Percentiles rank a stretch among this genome's conserved stretches.
Evolutionary conservation across 345 rosid genomes (phyloP).

Genomic region (thale cress (Arabidopsis thaliana)): DNA sequence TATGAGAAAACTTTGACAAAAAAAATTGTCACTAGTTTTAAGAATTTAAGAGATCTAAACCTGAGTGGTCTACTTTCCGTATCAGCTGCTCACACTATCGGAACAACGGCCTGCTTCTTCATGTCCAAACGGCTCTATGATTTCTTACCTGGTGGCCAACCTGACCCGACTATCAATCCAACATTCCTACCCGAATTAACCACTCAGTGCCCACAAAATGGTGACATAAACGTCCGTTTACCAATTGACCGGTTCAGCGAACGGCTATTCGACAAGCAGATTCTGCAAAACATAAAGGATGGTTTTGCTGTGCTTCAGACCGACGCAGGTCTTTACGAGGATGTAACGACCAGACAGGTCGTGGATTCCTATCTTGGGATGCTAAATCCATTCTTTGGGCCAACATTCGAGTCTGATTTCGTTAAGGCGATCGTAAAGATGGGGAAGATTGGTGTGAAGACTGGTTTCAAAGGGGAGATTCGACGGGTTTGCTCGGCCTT

Average conservation of each 20-base stretch:
- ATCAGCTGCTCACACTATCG: slow-evolving; percentile 85
- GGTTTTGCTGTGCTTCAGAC: slow-evolving; percentile 80
- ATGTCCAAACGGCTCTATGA: slow-evolving; percentile 69
- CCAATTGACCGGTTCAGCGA: slow-evolving; percentile 64
- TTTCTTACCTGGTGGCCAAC: slow-evolving; percentile 53
- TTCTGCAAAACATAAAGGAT: slow-evolving; percentile 60
- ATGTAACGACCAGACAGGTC: slow-evolving; percentile 48
- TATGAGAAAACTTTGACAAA: not conserved
- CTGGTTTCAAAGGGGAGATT: slow-evolving; percentile 66
- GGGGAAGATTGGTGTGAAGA: slow-evolving; percentile 74
- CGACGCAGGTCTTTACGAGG: slow-evolving; percentile 72
- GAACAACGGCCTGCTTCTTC: slow-evolving; percentile 91
- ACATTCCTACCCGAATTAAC: slow-evolving; percentile 51
- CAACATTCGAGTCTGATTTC: slow-evolving; percentile 63
- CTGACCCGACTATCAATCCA: slow-evolving; percentile 68
- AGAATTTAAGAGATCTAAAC: not conserved
- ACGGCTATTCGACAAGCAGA: slow-evolving; percentile 58
- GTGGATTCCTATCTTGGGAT: slow-evolving; percentile 63
- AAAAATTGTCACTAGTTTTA: not conserved
- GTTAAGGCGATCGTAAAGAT: slow-evolving; percentile 64
- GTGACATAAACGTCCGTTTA: slow-evolving; percentile 61
- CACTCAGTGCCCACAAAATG: slow-evolving; percentile 58
- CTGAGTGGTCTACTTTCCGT: not conserved
- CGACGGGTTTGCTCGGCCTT: slow-evolving; percentile 67
- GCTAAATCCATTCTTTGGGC: slow-evolving; percentile 43